phyloP scores from a whole-genome alignment of 768 basidiomycete species.

The Rhodotorula sphaerocarpa region DNA sequence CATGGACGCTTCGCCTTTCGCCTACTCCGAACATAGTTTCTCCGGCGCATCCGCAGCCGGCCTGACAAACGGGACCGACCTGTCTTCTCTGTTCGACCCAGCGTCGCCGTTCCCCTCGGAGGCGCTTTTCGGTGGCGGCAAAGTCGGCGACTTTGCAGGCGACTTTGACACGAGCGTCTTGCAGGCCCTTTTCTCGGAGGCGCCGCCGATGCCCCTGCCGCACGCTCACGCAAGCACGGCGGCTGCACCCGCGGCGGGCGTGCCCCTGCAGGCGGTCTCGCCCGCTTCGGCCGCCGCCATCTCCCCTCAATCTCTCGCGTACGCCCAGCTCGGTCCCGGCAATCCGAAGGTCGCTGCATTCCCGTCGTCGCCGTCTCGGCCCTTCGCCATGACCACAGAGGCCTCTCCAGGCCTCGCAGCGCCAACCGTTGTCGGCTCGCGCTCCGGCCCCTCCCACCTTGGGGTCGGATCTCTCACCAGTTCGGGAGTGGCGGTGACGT shows the following conservation, averaged over 20 bases:
- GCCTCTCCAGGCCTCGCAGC: neutral
- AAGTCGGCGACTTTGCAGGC: neutral
- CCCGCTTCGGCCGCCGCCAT: constrained; percentile 11
- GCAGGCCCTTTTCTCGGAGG: constrained; percentile 3
- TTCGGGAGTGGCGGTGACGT: no score
- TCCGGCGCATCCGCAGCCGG: neutral
- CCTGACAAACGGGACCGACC: neutral
- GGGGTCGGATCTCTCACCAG: neutral
- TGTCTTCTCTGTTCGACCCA: neutral
- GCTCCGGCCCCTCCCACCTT: no score
- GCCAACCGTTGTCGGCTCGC: neutral
- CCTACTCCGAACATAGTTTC: neutral
- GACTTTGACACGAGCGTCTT: constrained; percentile 7
- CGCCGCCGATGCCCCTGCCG: neutral
- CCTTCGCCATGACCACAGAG: neutral
- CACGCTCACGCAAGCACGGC: neutral
- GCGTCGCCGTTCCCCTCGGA: neutral
- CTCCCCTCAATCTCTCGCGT: neutral
- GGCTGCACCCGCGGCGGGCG: neutral
- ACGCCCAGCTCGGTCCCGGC: neutral
- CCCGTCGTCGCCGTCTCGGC: no score
- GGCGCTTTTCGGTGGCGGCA: neutral
- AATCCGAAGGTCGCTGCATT: neutral
- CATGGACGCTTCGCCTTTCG: neutral
- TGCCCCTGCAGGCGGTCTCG: constrained; percentile 3